Percentiles rank a stretch among this genome's conserved stretches.
Evolutionary conservation across 257 asterid species (phyloP).

Genomic region (Primulina eburnea): DNA sequence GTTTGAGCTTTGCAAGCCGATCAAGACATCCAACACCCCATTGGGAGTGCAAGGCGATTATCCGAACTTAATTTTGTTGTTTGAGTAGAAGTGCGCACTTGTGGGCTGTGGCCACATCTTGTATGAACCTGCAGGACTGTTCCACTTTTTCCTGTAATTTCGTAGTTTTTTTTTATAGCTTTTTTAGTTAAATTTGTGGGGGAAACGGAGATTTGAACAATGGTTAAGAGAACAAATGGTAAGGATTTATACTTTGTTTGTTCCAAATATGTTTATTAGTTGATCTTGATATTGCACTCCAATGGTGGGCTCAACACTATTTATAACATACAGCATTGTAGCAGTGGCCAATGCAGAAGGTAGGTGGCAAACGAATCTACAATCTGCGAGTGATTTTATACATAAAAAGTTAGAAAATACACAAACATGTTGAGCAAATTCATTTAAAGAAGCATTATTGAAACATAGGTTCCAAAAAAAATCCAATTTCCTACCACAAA

Average conservation of each 20-base stretch:
- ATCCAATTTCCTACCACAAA: constrained; percentile 35
- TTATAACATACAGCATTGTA: constrained; percentile 54
- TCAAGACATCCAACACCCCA: constrained; percentile 62
- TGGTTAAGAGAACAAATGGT: neutral
- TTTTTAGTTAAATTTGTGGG: neutral
- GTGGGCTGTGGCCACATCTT: constrained; percentile 54
- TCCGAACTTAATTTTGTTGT: constrained; percentile 53
- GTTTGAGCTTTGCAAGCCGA: constrained; percentile 48
- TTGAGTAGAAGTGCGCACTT: constrained; percentile 28
- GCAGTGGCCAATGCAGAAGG: constrained; percentile 57
- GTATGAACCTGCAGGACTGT: constrained; percentile 50
- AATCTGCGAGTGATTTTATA: neutral
- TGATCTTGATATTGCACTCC: constrained; percentile 52
- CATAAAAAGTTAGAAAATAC: neutral
- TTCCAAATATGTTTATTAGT: constrained; percentile 61
- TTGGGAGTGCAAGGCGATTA: constrained; percentile 60
- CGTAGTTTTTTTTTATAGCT: neutral
- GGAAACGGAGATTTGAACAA: neutral
- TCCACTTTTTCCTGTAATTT: constrained; percentile 60
- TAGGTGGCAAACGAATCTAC: constrained; percentile 23
- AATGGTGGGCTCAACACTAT: constrained; percentile 49
- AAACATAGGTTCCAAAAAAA: no score
- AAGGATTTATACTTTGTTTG: constrained; percentile 46
- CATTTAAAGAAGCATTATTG: neutral
- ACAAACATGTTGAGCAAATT: neutral